Conservation (phyloP, 192 early-diverging fungal species). For the Coemansia sp. region DNA sequence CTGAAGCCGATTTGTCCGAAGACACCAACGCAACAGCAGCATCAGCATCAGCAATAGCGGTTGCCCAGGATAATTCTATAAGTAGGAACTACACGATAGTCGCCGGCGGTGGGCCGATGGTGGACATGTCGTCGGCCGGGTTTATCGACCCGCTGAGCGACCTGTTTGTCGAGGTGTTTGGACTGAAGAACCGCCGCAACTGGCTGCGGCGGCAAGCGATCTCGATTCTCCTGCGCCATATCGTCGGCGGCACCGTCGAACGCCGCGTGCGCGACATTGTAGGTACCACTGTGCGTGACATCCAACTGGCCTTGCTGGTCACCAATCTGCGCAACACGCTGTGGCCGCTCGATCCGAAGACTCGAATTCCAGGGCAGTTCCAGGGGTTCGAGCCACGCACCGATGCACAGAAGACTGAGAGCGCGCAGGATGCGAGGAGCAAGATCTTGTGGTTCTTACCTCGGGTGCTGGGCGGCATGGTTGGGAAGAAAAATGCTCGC, state of each 20-base stretch:
- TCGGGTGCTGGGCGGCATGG: conserved; percentile 72
- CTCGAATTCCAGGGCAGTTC: not conserved
- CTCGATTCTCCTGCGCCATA: conserved; percentile 79
- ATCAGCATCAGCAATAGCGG: not conserved
- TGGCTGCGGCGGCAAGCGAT: conserved; percentile 88
- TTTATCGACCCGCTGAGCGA: conserved; percentile 78
- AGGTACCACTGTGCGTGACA: conserved; percentile 25
- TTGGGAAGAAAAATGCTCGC: conserved; percentile 79
- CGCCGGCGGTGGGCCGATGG: not conserved
- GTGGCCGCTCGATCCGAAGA: conserved; percentile 34
- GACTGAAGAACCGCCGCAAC: conserved; percentile 82
- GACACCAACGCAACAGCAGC: conserved; percentile 5
- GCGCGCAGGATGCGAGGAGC: conserved; percentile 50
- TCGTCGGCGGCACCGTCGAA: conserved; percentile 87
- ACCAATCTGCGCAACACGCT: conserved; percentile 32
- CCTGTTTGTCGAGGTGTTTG: conserved; percentile 89
- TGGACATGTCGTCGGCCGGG: conserved; percentile 25
- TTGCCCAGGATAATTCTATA: not conserved
- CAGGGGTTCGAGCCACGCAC: conserved; percentile 13
- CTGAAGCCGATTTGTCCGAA: not conserved
- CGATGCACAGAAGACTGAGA: conserved; percentile 47
- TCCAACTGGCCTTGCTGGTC: conserved; percentile 22
- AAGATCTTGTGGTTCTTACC: conserved; percentile 65
- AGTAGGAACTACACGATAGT: not conserved
- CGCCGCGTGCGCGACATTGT: conserved; percentile 57